Conservation (phyloP, 768 basidiomycete species). For the Trametes meyenii region DNA sequence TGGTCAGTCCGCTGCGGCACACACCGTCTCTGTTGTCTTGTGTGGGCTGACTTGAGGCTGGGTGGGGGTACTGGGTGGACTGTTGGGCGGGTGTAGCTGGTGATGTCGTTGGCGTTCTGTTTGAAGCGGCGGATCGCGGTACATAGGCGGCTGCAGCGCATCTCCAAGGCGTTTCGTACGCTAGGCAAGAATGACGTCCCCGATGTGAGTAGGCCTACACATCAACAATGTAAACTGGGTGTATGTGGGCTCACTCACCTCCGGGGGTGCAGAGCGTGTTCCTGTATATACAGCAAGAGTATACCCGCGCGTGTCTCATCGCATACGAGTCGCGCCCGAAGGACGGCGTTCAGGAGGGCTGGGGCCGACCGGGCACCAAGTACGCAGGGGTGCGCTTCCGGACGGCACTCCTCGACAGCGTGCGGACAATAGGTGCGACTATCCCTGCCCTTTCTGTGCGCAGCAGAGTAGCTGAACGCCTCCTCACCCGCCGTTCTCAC, state of each 20-base stretch:
- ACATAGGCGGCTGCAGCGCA: conserved; percentile 61
- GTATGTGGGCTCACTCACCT: not conserved
- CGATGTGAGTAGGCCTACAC: conserved; percentile 43
- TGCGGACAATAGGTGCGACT: conserved; percentile 65
- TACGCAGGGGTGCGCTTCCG: conserved; percentile 67
- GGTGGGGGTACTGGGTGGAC: conserved; percentile 26
- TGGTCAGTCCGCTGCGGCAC: conserved; percentile 51
- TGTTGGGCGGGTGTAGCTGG: conserved; percentile 40
- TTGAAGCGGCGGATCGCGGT: conserved; percentile 71
- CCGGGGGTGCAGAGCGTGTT: conserved; percentile 53
- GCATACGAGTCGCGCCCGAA: conserved; percentile 72
- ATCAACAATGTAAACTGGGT: not conserved
- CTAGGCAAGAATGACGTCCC: conserved; percentile 61
- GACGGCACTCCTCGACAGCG: conserved; percentile 68
- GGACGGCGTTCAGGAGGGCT: conserved; percentile 67
- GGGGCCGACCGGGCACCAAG: conserved; percentile 72
- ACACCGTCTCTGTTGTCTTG: not conserved
- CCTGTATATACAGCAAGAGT: conserved; percentile 72
- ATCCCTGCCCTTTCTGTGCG: not conserved
- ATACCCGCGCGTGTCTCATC: conserved; percentile 72
- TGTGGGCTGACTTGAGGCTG: not conserved
- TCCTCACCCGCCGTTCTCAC: too few relatives aligned
- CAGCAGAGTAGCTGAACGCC: not conserved
- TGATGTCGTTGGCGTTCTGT: conserved; percentile 62
- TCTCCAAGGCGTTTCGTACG: conserved; percentile 61